Conservation (phyloP, 1,284 basidiomycete species). For the Microbotryum scabiosae region DNA sequence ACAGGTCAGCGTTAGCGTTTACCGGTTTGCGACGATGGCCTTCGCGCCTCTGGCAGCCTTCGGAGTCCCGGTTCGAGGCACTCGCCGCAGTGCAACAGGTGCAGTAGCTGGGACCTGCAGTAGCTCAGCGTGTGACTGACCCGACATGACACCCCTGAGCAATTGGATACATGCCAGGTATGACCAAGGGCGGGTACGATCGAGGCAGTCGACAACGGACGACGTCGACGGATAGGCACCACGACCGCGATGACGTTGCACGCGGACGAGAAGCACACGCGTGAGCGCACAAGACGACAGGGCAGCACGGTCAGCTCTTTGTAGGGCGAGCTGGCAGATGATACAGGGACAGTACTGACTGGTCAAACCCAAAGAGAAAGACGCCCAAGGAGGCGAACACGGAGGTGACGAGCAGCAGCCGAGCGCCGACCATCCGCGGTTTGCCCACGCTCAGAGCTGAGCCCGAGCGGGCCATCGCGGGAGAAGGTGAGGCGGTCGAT, state of each 20-base stretch:
- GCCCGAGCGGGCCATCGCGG: no score
- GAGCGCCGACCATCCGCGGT: conserved; percentile 59
- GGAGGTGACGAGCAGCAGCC: conserved; percentile 70
- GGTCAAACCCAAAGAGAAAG: conserved; percentile 51
- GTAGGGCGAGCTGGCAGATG: no score
- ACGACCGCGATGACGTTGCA: conserved; percentile 33
- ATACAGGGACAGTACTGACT: conserved; percentile 9
- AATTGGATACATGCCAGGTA: neutral
- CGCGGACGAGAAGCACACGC: neutral
- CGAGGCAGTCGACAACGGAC: conserved; percentile 44
- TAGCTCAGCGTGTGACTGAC: conserved; percentile 35
- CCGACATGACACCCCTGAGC: conserved; percentile 49
- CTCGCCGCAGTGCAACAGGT: neutral
- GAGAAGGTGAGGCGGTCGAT: no score
- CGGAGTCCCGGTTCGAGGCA: conserved; percentile 42
- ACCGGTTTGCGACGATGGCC: conserved; percentile 60
- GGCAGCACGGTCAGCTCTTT: neutral
- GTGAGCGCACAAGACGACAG: neutral
- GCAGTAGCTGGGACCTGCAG: neutral
- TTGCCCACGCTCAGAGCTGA: no score
- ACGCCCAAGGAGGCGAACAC: conserved; percentile 80
- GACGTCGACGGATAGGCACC: conserved; percentile 7
- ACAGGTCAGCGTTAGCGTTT: conserved; percentile 50
- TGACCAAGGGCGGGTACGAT: neutral
- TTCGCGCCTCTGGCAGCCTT: conserved; percentile 54